Evolutionary conservation across 805 yeast species (phyloP), one percentile per base, ranked within the genome.

Genomic region (Vanderwaltozyma yarrowii): DNA sequence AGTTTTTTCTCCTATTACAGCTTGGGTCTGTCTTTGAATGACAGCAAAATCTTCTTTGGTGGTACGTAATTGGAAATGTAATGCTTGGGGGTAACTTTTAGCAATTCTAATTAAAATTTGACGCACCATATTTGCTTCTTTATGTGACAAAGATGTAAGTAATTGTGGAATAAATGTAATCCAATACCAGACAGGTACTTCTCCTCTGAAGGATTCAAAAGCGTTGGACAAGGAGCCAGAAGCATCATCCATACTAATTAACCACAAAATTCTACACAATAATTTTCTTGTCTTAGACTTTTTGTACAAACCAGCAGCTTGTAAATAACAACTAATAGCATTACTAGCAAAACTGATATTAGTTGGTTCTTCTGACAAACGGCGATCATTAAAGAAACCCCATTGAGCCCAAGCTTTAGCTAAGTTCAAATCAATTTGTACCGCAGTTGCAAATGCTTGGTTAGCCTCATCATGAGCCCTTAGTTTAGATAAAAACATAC

Each of bases 321-420:
- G 97, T 46, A 92, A 68, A 61, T 88, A 94, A 59, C 99, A 92
- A 51, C 94, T 81, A 34, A 92, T 78, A 2, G 99, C 97, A 58
- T 88, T 87, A 45, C 86, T 81, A 15, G 97, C 98, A 60, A 76
- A 79, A 17, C 76, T 74, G 62, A 82, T 77, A 50, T 85, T 94
- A 35, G 67, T 74, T 1, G 88, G 89, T 43, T 79, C 80, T 47
- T 86, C 94, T 47, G 84, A 82, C 58, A 86, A 78, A 30, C 95
- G 69, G 21, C 79, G 74, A 50, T 92, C 98, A 56, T 88, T 88
- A 65, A 86, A 92, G 56, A 79, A 77, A 43, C 98, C 99, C 99
- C 99, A 92, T 58, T 94, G 96, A 3, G 96, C 97, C 99, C 99
- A 92, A 0, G 98, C 97, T 58, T 92, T 89, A 2, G 97, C 95